These are phyloP conservation scores for Penicillium sp. DNA, from an alignment of 2,329 filamentous ascomycete species.

Conservation along the genomic window DNA sequence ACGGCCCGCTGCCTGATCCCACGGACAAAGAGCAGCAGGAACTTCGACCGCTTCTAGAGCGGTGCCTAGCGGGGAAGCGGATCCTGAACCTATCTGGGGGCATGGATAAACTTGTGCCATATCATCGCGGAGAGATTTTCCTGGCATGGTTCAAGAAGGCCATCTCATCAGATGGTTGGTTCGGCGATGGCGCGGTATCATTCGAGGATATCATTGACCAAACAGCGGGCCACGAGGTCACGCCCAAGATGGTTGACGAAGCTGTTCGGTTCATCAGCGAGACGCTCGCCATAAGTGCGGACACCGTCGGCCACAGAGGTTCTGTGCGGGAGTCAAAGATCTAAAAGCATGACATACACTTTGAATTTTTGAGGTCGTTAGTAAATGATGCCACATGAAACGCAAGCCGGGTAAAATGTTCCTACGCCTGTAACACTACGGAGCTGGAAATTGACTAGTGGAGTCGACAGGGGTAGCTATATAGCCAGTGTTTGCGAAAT, in stretches of 20 bases:
- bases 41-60: conserved; percentile 44
- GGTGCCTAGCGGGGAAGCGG: conserved; percentile 50
- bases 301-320: conserved; percentile 19
- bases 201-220: conserved; percentile 58
- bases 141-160: conserved; percentile 54
- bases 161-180: conserved; percentile 45
- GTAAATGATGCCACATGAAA: too few species aligned
- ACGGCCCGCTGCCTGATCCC: conserved; percentile 35
- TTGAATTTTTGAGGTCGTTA: too few species aligned
- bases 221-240: conserved; percentile 59
- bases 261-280: conserved; percentile 54
- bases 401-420: too few species aligned
- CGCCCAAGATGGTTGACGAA: conserved; percentile 54
- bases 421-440: too few species aligned
- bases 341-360: conserved; percentile 17
- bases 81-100: conserved; percentile 55
- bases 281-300: conserved; percentile 33
- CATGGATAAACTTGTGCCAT: conserved; percentile 60
- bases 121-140: conserved; percentile 56
- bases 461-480: too few species aligned
- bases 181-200: conserved; percentile 50
- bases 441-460: too few species aligned
- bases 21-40: conserved; percentile 45
- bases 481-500: too few species aligned
- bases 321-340: conserved; percentile 39